phyloP scores from a whole-genome alignment of 164 flowering plant genomes.

The Macadamia integrifolia region DNA sequence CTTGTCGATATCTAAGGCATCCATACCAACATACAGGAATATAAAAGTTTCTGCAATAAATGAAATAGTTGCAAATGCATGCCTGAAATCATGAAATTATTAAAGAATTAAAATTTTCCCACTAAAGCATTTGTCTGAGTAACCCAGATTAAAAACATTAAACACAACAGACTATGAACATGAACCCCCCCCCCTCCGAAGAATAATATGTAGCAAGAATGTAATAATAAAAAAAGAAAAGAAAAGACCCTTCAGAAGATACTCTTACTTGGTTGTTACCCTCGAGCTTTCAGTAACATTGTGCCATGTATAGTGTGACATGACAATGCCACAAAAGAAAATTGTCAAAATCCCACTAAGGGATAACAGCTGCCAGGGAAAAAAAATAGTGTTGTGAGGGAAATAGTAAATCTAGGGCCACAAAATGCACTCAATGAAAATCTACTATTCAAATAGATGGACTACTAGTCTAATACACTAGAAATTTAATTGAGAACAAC shows the following conservation, averaged over 20 bases:
- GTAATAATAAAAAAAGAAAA: too few species aligned
- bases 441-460: background rate
- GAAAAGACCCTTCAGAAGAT: background rate
- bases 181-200: too few species aligned
- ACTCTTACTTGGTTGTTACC: conserved; percentile 52
- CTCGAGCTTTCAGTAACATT: conserved; percentile 57
- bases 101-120: background rate
- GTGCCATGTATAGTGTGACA: conserved; percentile 78
- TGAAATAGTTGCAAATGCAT: conserved; percentile 59
- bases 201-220: too few species aligned
- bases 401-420: too few species aligned
- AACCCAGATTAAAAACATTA: too few species aligned
- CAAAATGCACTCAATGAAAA: too few species aligned
- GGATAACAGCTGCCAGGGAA: conserved; percentile 31
- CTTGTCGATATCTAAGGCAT: conserved; percentile 54
- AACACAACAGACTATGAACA: too few species aligned
- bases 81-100: conserved; percentile 32
- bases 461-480: background rate
- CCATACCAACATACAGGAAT: conserved; percentile 67
- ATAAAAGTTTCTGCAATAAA: conserved; percentile 65
- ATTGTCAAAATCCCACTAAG: conserved; percentile 61
- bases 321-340: conserved; percentile 63
- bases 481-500: background rate
- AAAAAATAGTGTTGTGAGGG: background rate
- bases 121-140: too few species aligned